These are phyloP conservation scores for Globisporangium acanthophoron DNA, from an alignment of 352 stramenopile species.

Conservation along the genomic window DNA sequence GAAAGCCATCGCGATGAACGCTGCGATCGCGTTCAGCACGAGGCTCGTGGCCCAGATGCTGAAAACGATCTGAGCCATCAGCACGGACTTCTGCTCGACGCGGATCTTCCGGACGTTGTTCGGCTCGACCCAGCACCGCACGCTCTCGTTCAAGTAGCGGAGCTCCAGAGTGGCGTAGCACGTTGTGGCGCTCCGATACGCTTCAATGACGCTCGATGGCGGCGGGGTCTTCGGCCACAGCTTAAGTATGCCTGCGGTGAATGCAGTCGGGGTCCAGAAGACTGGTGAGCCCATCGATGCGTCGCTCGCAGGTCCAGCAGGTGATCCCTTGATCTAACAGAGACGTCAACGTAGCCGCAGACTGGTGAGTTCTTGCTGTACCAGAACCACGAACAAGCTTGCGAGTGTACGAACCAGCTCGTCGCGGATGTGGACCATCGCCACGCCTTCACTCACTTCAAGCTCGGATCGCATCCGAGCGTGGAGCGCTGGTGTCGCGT, in stretches of 20 bases:
- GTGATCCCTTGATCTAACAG: conserved; percentile 14
- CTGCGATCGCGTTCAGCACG: conserved; percentile 27
- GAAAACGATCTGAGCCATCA: conserved; percentile 26
- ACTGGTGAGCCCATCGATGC: conserved; percentile 19
- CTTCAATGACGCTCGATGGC: conserved; percentile 26
- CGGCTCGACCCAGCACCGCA: conserved; percentile 34
- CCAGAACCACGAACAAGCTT: background rate
- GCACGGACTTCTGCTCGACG: conserved; percentile 17
- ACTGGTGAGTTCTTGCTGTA: background rate
- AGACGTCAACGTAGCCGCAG: background rate
- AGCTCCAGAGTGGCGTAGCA: conserved; percentile 32
- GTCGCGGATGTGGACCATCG: conserved; percentile 7
- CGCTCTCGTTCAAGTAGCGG: conserved; percentile 28
- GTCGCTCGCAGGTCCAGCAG: conserved; percentile 8
- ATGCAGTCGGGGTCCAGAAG: conserved; percentile 21
- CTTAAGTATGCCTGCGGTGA: conserved; percentile 19
- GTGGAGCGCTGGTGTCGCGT: conserved; percentile 14
- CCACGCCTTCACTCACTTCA: background rate
- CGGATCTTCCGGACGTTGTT: conserved; percentile 15
- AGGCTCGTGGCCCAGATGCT: conserved; percentile 38
- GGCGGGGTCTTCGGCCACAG: conserved; percentile 27
- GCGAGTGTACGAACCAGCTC: conserved; percentile 8
- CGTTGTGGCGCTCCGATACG: conserved; percentile 22
- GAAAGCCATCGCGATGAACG: conserved; percentile 21
- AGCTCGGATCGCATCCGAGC: conserved; percentile 16